These are phyloP conservation scores for Neospermospora avenae DNA, from an alignment of 2,329 filamentous ascomycete species.

Conservation along the genomic window DNA sequence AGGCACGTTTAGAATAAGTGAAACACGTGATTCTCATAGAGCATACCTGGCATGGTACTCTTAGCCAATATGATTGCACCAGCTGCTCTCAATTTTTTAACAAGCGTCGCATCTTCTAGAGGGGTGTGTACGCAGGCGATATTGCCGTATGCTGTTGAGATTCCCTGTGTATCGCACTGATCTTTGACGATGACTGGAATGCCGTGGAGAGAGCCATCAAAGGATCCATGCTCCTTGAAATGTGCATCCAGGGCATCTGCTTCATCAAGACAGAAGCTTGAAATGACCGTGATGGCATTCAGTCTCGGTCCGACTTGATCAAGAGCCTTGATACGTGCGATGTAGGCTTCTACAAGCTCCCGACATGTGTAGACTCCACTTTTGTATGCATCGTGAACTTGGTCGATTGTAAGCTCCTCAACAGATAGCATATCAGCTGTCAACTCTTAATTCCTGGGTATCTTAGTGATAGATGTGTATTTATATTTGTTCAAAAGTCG, in stretches of 20 bases:
- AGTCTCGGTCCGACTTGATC: constrained; percentile 16
- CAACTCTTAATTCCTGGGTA: neutral
- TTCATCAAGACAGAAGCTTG: constrained; percentile 8
- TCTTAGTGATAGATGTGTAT: too few relatives aligned
- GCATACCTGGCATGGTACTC: constrained; percentile 21
- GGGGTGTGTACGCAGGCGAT: constrained; percentile 14
- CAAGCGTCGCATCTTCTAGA: constrained; percentile 18
- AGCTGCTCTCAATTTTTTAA: constrained; percentile 19
- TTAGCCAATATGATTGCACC: constrained; percentile 26
- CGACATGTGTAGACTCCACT: constrained; percentile 14
- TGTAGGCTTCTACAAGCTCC: constrained; percentile 17
- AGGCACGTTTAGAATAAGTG: neutral
- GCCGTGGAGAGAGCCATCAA: constrained; percentile 46
- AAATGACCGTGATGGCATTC: constrained; percentile 14
- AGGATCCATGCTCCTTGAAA: constrained; percentile 11
- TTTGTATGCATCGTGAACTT: constrained; percentile 15
- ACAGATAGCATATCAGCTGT: constrained; percentile 11
- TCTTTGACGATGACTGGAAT: constrained; percentile 59
- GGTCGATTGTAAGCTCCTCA: constrained; percentile 16
- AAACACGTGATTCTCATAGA: neutral
- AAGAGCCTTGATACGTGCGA: constrained; percentile 13
- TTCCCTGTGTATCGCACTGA: constrained; percentile 54
- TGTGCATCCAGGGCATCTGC: constrained; percentile 13
- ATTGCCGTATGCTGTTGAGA: constrained; percentile 42
- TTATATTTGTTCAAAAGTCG: too few relatives aligned